Evolutionary conservation across 306 rosid species (phyloP).

Genomic region (Biancaea sappan): DNA sequence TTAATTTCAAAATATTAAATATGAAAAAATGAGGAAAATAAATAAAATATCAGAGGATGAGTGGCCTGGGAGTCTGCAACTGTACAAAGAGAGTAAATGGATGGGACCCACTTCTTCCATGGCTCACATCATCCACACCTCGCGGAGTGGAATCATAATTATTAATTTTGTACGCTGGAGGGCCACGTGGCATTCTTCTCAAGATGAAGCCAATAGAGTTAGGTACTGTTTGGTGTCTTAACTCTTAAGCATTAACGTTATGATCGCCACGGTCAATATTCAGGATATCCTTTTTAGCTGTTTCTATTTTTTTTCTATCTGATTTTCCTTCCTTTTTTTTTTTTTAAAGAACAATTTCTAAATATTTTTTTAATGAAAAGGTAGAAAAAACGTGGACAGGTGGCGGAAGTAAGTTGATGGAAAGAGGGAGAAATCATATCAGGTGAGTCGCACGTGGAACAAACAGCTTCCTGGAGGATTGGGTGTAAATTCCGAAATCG

Average conservation of each 20-base stretch:
- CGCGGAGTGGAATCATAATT: neutral
- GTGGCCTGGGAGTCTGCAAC: conserved; percentile 33
- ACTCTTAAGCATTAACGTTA: neutral
- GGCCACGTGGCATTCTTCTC: neutral
- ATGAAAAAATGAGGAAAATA: no score
- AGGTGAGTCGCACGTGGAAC: conserved; percentile 44
- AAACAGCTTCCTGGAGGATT: neutral
- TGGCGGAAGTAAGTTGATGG: conserved; percentile 29
- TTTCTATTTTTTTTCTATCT: neutral
- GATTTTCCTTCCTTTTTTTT: neutral
- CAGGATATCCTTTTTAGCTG: neutral
- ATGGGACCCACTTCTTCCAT: conserved; percentile 33
- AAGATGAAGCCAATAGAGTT: neutral
- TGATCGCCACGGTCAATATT: neutral
- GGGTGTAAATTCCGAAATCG: neutral
- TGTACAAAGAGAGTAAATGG: conserved; percentile 1
- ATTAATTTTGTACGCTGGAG: neutral
- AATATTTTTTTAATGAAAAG: neutral
- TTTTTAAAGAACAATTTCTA: no score
- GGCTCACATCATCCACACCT: neutral
- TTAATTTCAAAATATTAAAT: no score
- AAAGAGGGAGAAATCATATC: neutral
- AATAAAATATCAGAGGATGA: neutral
- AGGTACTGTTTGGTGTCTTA: neutral
- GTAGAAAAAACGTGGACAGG: conserved; percentile 46